These are phyloP conservation scores for Leccinum solheimii DNA, from an alignment of 1,284 basidiomycete species.

Conservation along the genomic window DNA sequence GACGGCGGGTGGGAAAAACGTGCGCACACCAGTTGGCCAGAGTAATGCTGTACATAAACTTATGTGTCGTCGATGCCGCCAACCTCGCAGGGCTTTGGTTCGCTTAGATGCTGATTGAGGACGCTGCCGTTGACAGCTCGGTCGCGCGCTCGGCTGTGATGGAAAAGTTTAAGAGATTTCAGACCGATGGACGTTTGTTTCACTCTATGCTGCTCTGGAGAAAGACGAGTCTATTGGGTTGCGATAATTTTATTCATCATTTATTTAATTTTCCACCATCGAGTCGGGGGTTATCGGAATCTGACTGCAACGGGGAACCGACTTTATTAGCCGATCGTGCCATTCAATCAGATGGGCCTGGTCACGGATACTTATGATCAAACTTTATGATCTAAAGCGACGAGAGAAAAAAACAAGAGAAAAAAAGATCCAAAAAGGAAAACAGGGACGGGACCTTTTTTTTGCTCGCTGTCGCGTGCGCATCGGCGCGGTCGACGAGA, in stretches of 20 bases:
- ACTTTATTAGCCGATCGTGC: slow-evolving; percentile 12
- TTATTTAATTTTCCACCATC: slow-evolving; percentile 6
- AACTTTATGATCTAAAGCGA: slow-evolving; percentile 11
- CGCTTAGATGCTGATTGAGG: neutral
- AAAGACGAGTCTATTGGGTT: neutral
- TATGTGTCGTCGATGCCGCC: neutral
- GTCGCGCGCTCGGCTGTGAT: neutral
- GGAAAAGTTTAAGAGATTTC: neutral
- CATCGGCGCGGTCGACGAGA: too few relatives aligned
- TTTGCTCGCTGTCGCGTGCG: neutral
- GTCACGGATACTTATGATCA: slow-evolving; percentile 5
- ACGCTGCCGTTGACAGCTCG: neutral
- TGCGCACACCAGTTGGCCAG: neutral
- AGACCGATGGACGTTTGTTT: neutral
- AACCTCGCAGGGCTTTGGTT: neutral
- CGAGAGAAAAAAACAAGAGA: slow-evolving; percentile 15
- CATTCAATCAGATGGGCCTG: slow-evolving; percentile 13
- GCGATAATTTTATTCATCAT: neutral
- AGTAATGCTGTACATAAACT: neutral
- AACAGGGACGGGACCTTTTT: slow-evolving; percentile 10
- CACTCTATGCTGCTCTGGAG: neutral
- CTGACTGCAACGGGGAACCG: neutral
- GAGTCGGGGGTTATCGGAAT: slow-evolving; percentile 19
- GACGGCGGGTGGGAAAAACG: neutral
- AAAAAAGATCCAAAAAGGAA: slow-evolving; percentile 18